These are phyloP conservation scores for Alternaria panax DNA, from an alignment of 2,329 filamentous ascomycete genomes.

Conservation along the genomic window DNA sequence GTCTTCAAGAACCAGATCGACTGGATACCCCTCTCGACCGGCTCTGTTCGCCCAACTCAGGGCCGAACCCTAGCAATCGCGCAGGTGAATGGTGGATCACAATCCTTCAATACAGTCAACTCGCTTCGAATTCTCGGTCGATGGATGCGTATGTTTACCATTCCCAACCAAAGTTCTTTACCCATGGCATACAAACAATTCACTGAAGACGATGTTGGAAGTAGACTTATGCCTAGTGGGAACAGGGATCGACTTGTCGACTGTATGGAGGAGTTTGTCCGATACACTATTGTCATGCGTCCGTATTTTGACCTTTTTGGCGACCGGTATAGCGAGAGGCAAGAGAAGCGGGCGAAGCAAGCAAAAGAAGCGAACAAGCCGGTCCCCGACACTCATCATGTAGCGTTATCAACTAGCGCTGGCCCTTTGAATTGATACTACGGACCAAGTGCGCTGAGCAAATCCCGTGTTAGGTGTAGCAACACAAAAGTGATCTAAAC, in stretches of 20 bases:
- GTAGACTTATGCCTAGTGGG: slow-evolving; percentile 61
- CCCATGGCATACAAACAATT: slow-evolving; percentile 71
- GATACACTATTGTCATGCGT: slow-evolving; percentile 71
- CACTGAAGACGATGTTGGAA: slow-evolving; percentile 58
- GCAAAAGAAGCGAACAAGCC: slow-evolving; percentile 13
- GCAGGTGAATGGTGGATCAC: slow-evolving; percentile 69
- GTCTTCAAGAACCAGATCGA: slow-evolving; percentile 76
- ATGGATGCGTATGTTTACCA: slow-evolving; percentile 75
- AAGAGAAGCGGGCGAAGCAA: slow-evolving; percentile 48
- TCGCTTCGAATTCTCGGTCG: slow-evolving; percentile 69
- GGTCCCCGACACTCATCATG: not conserved
- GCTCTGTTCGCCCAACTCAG: slow-evolving; percentile 70
- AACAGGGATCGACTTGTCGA: slow-evolving; percentile 69
- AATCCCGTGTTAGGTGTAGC: not conserved
- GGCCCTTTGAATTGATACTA: not conserved
- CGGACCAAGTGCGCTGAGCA: not conserved
- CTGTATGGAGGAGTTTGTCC: slow-evolving; percentile 75
- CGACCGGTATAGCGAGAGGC: slow-evolving; percentile 69
- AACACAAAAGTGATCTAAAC: not conserved
- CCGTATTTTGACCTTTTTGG: slow-evolving; percentile 67
- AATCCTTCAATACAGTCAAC: slow-evolving; percentile 73
- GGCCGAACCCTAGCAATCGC: slow-evolving; percentile 69
- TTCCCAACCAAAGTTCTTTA: slow-evolving; percentile 71
- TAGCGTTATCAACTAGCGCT: not conserved
- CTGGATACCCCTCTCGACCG: slow-evolving; percentile 70